Conservation (phyloP, 805 yeast genomes). For the Candida fluviatilis region DNA sequence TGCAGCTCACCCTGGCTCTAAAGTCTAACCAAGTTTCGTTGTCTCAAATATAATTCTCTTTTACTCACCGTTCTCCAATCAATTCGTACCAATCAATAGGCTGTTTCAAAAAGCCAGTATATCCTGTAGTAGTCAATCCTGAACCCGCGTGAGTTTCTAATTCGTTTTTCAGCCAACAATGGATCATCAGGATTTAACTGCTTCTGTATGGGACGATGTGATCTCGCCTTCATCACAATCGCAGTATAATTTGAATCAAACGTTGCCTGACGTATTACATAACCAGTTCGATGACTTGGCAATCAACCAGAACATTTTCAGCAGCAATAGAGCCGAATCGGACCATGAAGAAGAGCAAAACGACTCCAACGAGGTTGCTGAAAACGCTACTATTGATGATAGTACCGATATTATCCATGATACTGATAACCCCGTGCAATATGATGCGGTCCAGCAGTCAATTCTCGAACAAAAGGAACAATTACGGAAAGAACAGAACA, state of each 20-base stretch:
- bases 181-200: slow-evolving; percentile 49
- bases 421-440: too few relatives aligned
- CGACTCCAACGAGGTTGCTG: slow-evolving; percentile 12
- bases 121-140: too few relatives aligned
- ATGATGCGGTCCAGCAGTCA: slow-evolving; percentile 3
- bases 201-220: slow-evolving; percentile 62
- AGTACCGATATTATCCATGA: too few relatives aligned
- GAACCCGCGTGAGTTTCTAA: too few relatives aligned
- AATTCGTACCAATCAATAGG: too few relatives aligned
- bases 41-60: too few relatives aligned
- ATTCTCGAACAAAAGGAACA: slow-evolving; percentile 22
- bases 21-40: too few relatives aligned
- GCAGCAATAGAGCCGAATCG: slow-evolving; percentile 3
- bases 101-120: too few relatives aligned
- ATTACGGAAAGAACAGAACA: slow-evolving; percentile 31
- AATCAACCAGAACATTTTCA: slow-evolving; percentile 10
- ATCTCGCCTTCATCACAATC: slow-evolving; percentile 32
- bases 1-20: too few relatives aligned
- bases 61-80: too few relatives aligned
- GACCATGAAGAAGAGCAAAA: slow-evolving; percentile 10
- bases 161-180: slow-evolving; percentile 14
- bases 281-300: slow-evolving; percentile 17
- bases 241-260: slow-evolving; percentile 10
- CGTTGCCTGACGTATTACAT: slow-evolving; percentile 12
- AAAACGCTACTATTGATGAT: slow-evolving; percentile 5